Conservation (phyloP, 2,329 filamentous ascomycete genomes). For the Lizonia empirigonia region DNA sequence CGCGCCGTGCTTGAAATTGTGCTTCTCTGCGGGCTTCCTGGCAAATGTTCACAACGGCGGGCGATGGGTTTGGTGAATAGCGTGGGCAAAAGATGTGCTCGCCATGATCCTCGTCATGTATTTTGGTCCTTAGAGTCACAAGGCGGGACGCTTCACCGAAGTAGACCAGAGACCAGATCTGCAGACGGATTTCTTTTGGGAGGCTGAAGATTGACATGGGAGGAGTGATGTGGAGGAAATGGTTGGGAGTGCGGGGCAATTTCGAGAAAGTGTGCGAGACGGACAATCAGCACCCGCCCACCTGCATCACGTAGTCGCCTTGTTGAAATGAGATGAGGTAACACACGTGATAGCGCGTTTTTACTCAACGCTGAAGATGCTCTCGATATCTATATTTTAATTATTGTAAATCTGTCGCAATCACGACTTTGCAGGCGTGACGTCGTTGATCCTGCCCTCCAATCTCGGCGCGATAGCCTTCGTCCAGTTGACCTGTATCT, state of each 20-base stretch:
- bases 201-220: slow-evolving; percentile 27
- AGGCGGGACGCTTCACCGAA: slow-evolving; percentile 26
- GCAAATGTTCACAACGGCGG: slow-evolving; percentile 24
- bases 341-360: slow-evolving; percentile 13
- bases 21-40: slow-evolving; percentile 29
- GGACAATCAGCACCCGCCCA: slow-evolving; percentile 5
- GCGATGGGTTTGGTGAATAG: slow-evolving; percentile 26
- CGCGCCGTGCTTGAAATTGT: slow-evolving; percentile 23
- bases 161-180: slow-evolving; percentile 29
- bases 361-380: not conserved
- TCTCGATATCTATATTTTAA: not conserved
- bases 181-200: slow-evolving; percentile 33
- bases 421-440: slow-evolving; percentile 9
- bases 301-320: slow-evolving; percentile 7
- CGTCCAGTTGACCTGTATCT: slow-evolving; percentile 74
- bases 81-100: slow-evolving; percentile 25
- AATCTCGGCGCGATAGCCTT: slow-evolving; percentile 76
- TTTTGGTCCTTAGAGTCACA: slow-evolving; percentile 23
- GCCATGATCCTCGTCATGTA: slow-evolving; percentile 21
- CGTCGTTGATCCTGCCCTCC: slow-evolving; percentile 71
- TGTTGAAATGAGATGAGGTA: not conserved
- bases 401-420: not conserved
- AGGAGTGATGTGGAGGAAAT: not conserved
- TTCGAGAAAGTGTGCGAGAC: slow-evolving; percentile 9
- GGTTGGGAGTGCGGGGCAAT: slow-evolving; percentile 1